Evolutionary conservation across 1,284 basidiomycete genomes (phyloP).

Genomic region (Puccinia novopanici): DNA sequence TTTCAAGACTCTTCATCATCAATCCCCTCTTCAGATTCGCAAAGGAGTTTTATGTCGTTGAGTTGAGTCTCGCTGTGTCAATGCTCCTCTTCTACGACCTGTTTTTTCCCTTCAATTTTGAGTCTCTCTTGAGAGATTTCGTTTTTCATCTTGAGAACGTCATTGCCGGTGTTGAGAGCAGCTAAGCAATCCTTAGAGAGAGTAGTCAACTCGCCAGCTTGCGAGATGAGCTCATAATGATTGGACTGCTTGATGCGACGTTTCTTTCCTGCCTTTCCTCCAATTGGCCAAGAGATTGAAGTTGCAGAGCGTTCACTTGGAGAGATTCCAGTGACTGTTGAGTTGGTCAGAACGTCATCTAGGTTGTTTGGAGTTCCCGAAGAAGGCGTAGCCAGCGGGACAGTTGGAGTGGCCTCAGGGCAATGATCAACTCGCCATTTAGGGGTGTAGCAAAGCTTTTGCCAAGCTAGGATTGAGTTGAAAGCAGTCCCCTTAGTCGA

Average conservation of each 20-base stretch:
- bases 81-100: too few relatives aligned
- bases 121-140: too few relatives aligned
- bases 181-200: not conserved
- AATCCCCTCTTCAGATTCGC: too few relatives aligned
- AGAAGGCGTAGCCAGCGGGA: not conserved
- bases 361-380: not conserved
- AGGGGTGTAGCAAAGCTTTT: not conserved
- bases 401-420: too few relatives aligned
- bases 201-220: not conserved
- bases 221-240: too few relatives aligned
- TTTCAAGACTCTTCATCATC: too few relatives aligned
- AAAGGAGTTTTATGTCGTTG: too few relatives aligned
- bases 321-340: too few relatives aligned
- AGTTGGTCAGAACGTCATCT: not conserved
- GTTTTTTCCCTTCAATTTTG: too few relatives aligned
- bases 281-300: not conserved
- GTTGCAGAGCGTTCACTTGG: not conserved
- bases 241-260: not conserved
- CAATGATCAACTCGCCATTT: slow-evolving; percentile 20
- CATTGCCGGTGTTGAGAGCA: too few relatives aligned
- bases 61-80: too few relatives aligned
- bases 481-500: not conserved
- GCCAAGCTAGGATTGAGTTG: not conserved
- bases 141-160: too few relatives aligned
- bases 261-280: not conserved